Evolutionary conservation across 805 yeast genomes (phyloP).

Genomic region (Debaryomyces maramus): DNA sequence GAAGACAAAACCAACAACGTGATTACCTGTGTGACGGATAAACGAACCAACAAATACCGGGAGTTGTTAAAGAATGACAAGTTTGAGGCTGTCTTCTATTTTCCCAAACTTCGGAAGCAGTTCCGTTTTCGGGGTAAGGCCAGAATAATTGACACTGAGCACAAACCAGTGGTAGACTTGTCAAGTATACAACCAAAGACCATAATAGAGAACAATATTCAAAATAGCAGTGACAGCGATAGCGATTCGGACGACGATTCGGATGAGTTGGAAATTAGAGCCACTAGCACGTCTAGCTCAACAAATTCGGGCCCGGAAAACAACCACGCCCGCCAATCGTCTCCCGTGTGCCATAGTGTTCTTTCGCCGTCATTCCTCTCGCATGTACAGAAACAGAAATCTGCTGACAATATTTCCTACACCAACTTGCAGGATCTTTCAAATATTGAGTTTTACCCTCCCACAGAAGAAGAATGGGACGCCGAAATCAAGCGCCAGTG

Average conservation of each 20-base stretch:
- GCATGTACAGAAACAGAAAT: constrained; percentile 17
- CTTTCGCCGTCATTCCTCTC: constrained; percentile 27
- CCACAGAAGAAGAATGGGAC: constrained; percentile 66
- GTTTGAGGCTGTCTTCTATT: constrained; percentile 75
- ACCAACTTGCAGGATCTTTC: constrained; percentile 27
- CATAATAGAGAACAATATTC: constrained; percentile 16
- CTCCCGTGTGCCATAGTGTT: constrained; percentile 25
- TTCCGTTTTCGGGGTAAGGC: constrained; percentile 72
- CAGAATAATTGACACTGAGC: constrained; percentile 37
- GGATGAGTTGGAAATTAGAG: constrained; percentile 12
- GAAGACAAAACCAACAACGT: constrained; percentile 66
- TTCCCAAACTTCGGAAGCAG: constrained; percentile 61
- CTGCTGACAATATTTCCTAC: constrained; percentile 24
- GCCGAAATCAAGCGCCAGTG: constrained; percentile 63
- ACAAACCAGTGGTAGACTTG: constrained; percentile 34
- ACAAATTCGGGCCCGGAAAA: not conserved
- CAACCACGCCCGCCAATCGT: not conserved
- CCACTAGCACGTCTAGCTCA: constrained; percentile 1
- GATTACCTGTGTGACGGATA: constrained; percentile 69
- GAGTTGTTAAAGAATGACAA: constrained; percentile 53
- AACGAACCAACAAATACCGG: constrained; percentile 60
- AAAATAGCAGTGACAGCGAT: constrained; percentile 6
- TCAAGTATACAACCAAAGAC: constrained; percentile 29
- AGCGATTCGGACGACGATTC: constrained; percentile 18
- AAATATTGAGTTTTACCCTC: constrained; percentile 38